These are phyloP conservation scores for Puccinia novopanici DNA, from an alignment of 1,284 basidiomycete species.

Conservation along the genomic window DNA sequence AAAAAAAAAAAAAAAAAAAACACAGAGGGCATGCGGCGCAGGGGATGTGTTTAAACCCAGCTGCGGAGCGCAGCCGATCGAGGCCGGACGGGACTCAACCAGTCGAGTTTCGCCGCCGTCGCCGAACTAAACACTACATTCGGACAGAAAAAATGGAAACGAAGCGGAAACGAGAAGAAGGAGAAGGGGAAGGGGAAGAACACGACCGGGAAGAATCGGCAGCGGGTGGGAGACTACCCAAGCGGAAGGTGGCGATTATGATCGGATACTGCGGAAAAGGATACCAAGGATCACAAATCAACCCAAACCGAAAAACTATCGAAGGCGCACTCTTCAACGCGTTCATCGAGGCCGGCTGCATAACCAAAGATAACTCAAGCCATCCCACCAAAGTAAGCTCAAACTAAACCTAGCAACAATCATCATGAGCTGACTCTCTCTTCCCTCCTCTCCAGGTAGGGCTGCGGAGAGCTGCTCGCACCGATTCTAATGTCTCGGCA, in stretches of 20 bases:
- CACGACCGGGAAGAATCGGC: background rate
- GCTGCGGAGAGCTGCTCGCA: slow-evolving; percentile 85
- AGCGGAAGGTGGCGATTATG: slow-evolving; percentile 64
- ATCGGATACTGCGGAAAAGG: slow-evolving; percentile 66
- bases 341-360: slow-evolving; percentile 82
- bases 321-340: slow-evolving; percentile 88
- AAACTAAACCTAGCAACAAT: background rate
- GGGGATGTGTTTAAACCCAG: too few relatives aligned
- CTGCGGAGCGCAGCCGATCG: too few relatives aligned
- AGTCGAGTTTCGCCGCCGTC: too few relatives aligned
- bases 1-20: too few relatives aligned
- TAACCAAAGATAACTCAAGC: slow-evolving; percentile 87
- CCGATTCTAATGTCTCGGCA: slow-evolving; percentile 96
- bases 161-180: background rate
- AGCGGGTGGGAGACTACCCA: slow-evolving; percentile 60
- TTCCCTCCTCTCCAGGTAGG: slow-evolving; percentile 66
- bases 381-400: slow-evolving; percentile 75
- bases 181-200: background rate
- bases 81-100: too few relatives aligned
- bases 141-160: too few relatives aligned
- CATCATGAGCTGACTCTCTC: background rate
- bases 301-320: slow-evolving; percentile 72
- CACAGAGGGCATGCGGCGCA: too few relatives aligned
- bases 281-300: slow-evolving; percentile 91
- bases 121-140: too few relatives aligned